Base-by-base conservation (phyloP, 2,329 filamentous ascomycete genomes). In the Clonostachys sp. region DNA sequence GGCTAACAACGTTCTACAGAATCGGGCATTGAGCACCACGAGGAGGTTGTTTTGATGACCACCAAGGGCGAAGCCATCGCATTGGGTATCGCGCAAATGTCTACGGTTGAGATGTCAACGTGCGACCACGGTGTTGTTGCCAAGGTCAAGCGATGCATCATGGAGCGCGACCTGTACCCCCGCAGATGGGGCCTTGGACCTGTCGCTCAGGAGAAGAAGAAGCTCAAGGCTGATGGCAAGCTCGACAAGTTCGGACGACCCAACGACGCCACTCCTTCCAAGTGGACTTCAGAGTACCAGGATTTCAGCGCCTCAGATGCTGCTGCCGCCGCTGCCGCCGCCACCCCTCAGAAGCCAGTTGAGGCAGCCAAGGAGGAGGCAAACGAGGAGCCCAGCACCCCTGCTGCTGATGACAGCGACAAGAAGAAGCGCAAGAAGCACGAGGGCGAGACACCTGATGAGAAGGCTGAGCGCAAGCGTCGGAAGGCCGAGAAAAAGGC, bases 11-110 rank as follows among this genome's bases (percentile, higher is more conserved):
- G 50, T 45, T 13, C 44, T 56, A 52, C 64, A 88, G 91, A 96
- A 77, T 75, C 86, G 58, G 89, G 82, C 53, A 96, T 97, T 65
- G 91, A 97, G 70, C 83, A 94, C 53, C 86, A 96, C 66, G 94
- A 99, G 68, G 94, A 99, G 73, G 86, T 97, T 61, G 91, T 99
- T 36, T 77, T 99, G 51, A 97, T 99, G 86, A 97, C 94, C 49
- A 97, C 94, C 62, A 99, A 99, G 81, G 94, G 94, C 61, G 94
- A 99, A 75, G 94, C 94, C 41, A 96, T 99, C 62, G 94, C 94
- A 50, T 82, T 99, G 52, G 94, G 88, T 61, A 95, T 96, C 61
- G 91, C 94, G 16, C 89, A 95, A 70, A 99, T 99, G 94, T 96
- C 91, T 38, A 95, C 91, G 4, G 91, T 96, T 44, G 94, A 97